These are phyloP conservation scores for Pisolithus microcarpus DNA, from an alignment of 768 basidiomycete species.

Conservation along the genomic window DNA sequence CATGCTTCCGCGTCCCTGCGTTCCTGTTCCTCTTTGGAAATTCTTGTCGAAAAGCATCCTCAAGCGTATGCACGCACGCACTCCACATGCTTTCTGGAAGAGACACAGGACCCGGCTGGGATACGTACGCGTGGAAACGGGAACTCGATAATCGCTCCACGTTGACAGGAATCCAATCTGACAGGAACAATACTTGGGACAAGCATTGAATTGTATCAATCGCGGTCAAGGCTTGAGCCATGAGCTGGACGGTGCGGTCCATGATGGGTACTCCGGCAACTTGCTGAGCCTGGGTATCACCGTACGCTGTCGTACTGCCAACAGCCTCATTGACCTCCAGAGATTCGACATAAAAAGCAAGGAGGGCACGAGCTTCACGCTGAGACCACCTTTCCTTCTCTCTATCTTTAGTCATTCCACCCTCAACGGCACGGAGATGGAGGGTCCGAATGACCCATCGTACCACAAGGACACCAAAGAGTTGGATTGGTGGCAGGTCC, in stretches of 20 bases:
- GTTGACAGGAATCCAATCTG: slow-evolving; percentile 38
- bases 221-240: slow-evolving; percentile 55
- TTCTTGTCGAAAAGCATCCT: slow-evolving; percentile 43
- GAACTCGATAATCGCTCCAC: slow-evolving; percentile 51
- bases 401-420: slow-evolving; percentile 43
- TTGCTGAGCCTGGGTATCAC: background rate
- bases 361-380: slow-evolving; percentile 52
- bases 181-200: slow-evolving; percentile 53
- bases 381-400: slow-evolving; percentile 65
- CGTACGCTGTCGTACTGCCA: background rate
- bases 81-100: slow-evolving; percentile 37
- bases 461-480: slow-evolving; percentile 48
- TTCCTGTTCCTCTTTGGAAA: slow-evolving; percentile 40
- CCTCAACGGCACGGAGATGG: slow-evolving; percentile 45
- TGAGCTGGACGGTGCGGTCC: slow-evolving; percentile 61
- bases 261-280: slow-evolving; percentile 26
- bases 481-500: slow-evolving; percentile 37
- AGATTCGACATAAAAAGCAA: slow-evolving; percentile 38
- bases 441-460: slow-evolving; percentile 56
- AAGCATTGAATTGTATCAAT: slow-evolving; percentile 55
- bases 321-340: slow-evolving; percentile 13
- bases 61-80: slow-evolving; percentile 41
- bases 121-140: slow-evolving; percentile 49
- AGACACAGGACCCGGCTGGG: slow-evolving; percentile 17
- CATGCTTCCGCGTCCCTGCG: slow-evolving; percentile 16